Conservation (phyloP, 1,139 yeast species). For the Taphrina deformans region DNA sequence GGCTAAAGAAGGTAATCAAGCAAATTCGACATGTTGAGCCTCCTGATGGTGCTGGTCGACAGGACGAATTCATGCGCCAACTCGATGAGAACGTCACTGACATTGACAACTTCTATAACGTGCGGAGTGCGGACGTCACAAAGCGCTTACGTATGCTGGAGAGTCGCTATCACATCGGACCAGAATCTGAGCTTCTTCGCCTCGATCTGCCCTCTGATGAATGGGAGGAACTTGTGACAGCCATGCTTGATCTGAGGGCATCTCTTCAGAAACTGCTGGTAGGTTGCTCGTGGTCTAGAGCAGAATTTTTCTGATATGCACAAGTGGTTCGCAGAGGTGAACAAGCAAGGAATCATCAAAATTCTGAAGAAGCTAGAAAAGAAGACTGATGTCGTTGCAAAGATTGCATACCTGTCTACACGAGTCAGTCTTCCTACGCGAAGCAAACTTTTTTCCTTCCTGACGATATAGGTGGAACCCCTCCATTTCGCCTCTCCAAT, state of each 20-base stretch:
- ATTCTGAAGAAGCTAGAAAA: slow-evolving; percentile 89
- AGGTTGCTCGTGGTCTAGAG: too few relatives aligned
- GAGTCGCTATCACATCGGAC: slow-evolving; percentile 43
- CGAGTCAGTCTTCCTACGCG: slow-evolving; percentile 50
- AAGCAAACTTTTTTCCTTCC: too few relatives aligned
- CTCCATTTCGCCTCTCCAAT: slow-evolving; percentile 69
- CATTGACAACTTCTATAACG: slow-evolving; percentile 75
- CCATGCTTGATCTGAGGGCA: slow-evolving; percentile 74
- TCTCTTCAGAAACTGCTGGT: slow-evolving; percentile 70
- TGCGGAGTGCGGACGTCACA: slow-evolving; percentile 70
- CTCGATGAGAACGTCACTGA: slow-evolving; percentile 79
- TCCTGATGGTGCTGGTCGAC: slow-evolving; percentile 46
- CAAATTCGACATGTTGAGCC: slow-evolving; percentile 40
- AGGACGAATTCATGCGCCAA: slow-evolving; percentile 64
- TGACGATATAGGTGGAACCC: slow-evolving; percentile 51
- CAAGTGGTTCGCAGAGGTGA: slow-evolving; percentile 87
- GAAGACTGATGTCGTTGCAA: slow-evolving; percentile 69
- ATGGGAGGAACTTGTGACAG: slow-evolving; percentile 62
- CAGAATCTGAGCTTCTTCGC: slow-evolving; percentile 35
- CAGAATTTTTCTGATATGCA: background rate
- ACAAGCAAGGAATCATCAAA: slow-evolving; percentile 85
- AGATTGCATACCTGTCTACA: slow-evolving; percentile 64
- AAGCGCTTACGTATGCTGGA: slow-evolving; percentile 57
- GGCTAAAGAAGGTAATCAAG: slow-evolving; percentile 76
- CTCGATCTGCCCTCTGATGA: slow-evolving; percentile 38